Conservation (phyloP, 106 monocot genomes). For the Hemerocallis citrina region DNA sequence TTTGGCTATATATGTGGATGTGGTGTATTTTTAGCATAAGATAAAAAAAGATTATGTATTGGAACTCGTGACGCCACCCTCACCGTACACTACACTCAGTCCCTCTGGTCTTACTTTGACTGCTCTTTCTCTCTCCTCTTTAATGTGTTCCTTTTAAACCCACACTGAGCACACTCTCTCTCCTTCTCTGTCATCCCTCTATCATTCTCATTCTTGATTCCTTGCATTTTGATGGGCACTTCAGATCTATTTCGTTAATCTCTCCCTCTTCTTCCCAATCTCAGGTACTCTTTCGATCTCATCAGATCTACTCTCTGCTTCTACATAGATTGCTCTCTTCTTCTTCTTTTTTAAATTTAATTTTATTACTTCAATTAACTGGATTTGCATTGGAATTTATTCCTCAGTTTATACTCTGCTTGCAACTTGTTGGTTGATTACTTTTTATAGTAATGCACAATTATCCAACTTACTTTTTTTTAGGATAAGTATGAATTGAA, state of each 20-base stretch:
- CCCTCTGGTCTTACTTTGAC: not conserved
- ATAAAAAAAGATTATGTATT: too few species aligned
- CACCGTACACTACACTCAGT: not conserved
- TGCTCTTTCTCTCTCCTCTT: not conserved
- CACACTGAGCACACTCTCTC: too few species aligned
- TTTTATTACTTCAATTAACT: not conserved
- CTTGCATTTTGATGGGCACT: not conserved
- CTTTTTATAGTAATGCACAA: not conserved
- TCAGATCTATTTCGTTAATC: not conserved
- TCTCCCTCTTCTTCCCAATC: not conserved
- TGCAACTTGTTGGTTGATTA: not conserved
- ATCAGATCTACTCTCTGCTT: not conserved
- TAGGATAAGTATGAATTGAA: too few species aligned
- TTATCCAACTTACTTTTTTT: not conserved
- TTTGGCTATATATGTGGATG: too few species aligned
- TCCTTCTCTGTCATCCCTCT: not conserved
- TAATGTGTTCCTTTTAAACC: not conserved
- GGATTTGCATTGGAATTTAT: not conserved
- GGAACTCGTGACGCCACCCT: constrained; percentile 1
- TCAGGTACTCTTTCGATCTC: not conserved
- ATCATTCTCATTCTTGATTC: not conserved
- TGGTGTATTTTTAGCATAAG: too few species aligned
- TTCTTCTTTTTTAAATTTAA: not conserved
- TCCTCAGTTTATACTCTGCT: not conserved
- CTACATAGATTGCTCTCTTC: not conserved